These are phyloP conservation scores for Eimeria necatrix DNA, from an alignment of 169 alveolate genomes.

Conservation along the genomic window DNA sequence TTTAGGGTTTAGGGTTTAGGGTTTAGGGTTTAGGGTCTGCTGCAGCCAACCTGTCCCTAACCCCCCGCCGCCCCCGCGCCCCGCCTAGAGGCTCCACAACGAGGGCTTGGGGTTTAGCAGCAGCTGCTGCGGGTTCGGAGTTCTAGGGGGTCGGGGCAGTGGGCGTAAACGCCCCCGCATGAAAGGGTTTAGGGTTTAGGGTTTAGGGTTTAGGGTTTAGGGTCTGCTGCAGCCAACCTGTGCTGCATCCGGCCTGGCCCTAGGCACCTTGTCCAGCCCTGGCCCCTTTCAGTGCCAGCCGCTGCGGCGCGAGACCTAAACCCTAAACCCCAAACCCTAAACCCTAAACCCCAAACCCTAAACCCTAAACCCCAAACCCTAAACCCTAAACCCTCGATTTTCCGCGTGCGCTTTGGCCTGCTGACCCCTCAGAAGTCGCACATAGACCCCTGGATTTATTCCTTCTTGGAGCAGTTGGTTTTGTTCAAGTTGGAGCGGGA, in stretches of 20 bases:
- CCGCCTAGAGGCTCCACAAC: too few relatives aligned
- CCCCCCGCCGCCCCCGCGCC: too few relatives aligned
- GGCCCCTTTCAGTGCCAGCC: too few relatives aligned
- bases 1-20: neutral
- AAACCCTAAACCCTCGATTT: neutral
- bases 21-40: constrained; percentile 12
- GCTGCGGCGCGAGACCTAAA: too few relatives aligned
- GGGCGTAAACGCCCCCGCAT: too few relatives aligned
- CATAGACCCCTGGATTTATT: constrained; percentile 69
- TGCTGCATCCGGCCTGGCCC: too few relatives aligned
- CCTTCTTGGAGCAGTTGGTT: constrained; percentile 52
- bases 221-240: too few relatives aligned
- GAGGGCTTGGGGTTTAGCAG: neutral
- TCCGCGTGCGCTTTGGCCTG: neutral
- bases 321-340: too few relatives aligned
- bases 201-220: neutral
- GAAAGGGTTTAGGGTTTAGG: neutral
- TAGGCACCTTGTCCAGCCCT: too few relatives aligned
- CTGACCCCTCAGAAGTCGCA: constrained; percentile 28
- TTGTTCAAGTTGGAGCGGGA: neutral
- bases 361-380: neutral
- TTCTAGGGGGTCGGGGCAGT: too few relatives aligned
- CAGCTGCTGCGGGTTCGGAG: neutral
- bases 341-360: neutral
- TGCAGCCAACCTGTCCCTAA: too few relatives aligned